phyloP scores from a whole-genome alignment of 2,329 filamentous ascomycete genomes.

The Cladosporium sp. region DNA sequence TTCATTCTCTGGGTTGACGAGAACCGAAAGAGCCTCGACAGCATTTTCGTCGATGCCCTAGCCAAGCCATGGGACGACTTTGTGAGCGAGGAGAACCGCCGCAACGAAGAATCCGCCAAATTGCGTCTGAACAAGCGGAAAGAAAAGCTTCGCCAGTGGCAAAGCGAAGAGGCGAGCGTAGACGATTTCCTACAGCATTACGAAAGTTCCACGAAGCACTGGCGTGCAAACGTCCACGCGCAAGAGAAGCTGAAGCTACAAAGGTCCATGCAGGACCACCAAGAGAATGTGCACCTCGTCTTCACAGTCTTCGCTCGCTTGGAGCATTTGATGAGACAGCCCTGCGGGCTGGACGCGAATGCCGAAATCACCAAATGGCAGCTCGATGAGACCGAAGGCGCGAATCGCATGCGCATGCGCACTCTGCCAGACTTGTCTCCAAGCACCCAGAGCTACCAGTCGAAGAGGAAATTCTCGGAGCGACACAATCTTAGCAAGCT shows the following conservation, averaged over 20 bases:
- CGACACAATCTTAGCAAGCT: conserved; percentile 38
- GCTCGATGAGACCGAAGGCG: conserved; percentile 89
- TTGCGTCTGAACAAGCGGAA: conserved; percentile 68
- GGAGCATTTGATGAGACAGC: conserved; percentile 70
- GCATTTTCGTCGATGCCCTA: conserved; percentile 75
- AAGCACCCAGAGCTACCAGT: conserved; percentile 71
- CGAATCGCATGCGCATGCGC: conserved; percentile 89
- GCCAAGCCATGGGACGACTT: conserved; percentile 86
- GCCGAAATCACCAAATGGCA: conserved; percentile 69
- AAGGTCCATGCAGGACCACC: conserved; percentile 82
- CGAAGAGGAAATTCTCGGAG: conserved; percentile 69
- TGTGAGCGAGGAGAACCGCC: conserved; percentile 74
- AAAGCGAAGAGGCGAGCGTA: conserved; percentile 60
- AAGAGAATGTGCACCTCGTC: conserved; percentile 80
- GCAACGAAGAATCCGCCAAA: conserved; percentile 70
- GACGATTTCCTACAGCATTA: conserved; percentile 77
- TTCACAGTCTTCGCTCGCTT: conserved; percentile 72
- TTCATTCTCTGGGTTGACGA: conserved; percentile 87
- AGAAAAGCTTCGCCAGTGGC: conserved; percentile 80
- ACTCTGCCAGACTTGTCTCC: conserved; percentile 72
- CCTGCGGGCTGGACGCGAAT: conserved; percentile 72
- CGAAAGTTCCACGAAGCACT: conserved; percentile 79
- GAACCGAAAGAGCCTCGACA: conserved; percentile 72
- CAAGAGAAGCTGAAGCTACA: conserved; percentile 92
- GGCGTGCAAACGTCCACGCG: conserved; percentile 93